phyloP scores from a whole-genome alignment of 495 filamentous ascomycete genomes.

The Filosporella fistucella region DNA sequence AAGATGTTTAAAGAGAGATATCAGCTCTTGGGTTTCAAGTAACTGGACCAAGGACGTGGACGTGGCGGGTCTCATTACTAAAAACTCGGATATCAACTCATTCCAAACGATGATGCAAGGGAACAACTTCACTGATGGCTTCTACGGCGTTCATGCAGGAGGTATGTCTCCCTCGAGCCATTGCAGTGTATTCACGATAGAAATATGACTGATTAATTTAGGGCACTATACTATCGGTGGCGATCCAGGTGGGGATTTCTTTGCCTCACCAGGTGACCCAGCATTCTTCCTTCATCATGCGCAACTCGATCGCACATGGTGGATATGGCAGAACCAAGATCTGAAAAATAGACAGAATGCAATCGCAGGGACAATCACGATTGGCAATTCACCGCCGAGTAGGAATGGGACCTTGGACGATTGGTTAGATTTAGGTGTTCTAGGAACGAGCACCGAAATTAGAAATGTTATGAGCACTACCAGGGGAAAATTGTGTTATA shows the following conservation, averaged over 20 bases:
- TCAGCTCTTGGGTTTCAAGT: constrained; percentile 37
- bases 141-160: constrained; percentile 1
- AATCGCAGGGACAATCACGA: constrained; percentile 48
- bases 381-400: constrained; percentile 41
- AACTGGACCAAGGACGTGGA: constrained; percentile 35
- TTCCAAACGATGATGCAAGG: constrained; percentile 32
- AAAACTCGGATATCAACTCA: constrained; percentile 39
- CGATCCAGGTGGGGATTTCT: constrained; percentile 37
- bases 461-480: constrained; percentile 26
- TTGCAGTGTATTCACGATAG: no score
- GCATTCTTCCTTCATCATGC: constrained; percentile 66
- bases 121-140: not conserved
- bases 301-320: constrained; percentile 63
- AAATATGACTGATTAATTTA: no score
- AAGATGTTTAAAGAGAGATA: constrained; percentile 62
- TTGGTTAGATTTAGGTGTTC: not conserved
- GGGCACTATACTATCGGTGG: not conserved
- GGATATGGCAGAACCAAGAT: constrained; percentile 67
- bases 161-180: not conserved
- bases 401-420: constrained; percentile 24
- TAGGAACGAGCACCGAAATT: not conserved
- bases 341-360: constrained; percentile 34
- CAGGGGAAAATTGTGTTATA: constrained; percentile 14
- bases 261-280: constrained; percentile 56
- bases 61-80: constrained; percentile 29